Evolutionary conservation across 768 basidiomycete species (phyloP).

Genomic region (Podaxis sp.): DNA sequence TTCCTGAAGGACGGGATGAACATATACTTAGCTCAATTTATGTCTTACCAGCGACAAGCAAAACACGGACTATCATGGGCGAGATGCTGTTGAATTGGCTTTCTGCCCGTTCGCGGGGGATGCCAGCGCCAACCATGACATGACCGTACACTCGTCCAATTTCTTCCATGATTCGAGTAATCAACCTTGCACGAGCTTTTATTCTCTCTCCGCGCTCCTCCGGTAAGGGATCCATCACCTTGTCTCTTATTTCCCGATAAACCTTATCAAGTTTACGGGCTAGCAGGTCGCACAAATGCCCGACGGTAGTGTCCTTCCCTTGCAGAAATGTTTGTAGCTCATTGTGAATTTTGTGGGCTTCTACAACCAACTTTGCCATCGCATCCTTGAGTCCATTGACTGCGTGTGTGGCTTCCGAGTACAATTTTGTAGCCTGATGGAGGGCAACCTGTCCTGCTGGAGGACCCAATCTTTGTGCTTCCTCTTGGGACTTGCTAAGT

Average conservation of each 20-base stretch:
- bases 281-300: neutral
- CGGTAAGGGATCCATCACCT: conserved; percentile 14
- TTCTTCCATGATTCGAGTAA: neutral
- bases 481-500: neutral
- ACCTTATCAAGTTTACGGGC: neutral
- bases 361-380: neutral
- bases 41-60: conserved; percentile 13
- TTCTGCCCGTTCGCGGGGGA: conserved; percentile 11
- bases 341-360: neutral
- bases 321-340: neutral
- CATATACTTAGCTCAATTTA: too few relatives aligned
- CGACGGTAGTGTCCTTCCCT: neutral
- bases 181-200: neutral
- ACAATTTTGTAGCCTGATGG: neutral
- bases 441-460: neutral
- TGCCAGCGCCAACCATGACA: neutral
- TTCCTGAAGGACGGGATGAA: conserved; percentile 24
- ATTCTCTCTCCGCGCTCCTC: conserved; percentile 8
- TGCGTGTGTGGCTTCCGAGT: neutral
- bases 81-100: neutral
- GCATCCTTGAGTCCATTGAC: neutral
- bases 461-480: neutral
- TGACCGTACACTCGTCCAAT: conserved; percentile 6
- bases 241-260: conserved; percentile 3
- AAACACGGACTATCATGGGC: neutral